Base-by-base conservation (phyloP, 768 basidiomycete genomes). In the Leucosporidium scottii region DNA sequence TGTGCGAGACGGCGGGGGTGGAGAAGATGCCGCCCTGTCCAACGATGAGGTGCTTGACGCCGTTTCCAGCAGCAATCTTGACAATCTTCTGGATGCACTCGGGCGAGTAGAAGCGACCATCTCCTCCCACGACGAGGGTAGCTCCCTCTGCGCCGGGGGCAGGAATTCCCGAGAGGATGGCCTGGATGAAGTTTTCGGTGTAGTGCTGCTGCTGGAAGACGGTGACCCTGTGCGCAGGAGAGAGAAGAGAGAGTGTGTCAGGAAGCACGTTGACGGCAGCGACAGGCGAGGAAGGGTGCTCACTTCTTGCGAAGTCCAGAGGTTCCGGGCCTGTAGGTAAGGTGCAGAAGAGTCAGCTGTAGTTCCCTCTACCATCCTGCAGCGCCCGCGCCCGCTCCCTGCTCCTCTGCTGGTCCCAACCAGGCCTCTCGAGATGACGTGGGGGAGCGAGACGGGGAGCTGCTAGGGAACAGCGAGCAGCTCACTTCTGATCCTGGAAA, bases 181-280 rank as follows among this genome's bases (percentile, higher is more conserved):
- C 80, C 79, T 98, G 94, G 66, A 97, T 79, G 75, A 99, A 99
- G 83, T 98, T 99, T 81, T 98, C 96, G 55, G 96, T 99, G 81
- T 98, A 99, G 82, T 98, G 87, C 91, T 90, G 84, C 79, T 97
- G 91, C 81, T 99, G 90, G 85, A 99, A 99, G 74, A 98, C 86
- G 81, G 94, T 97, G 79, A 98, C 96, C 76, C 91, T 93, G 77
- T 49, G 13, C 0, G 31, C 18, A n/a, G n/a, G 30, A 18, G 49
- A 20, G 17, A 1, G 17, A 5, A 12, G 36, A 23, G 47, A 34
- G 34, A 10, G 5, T 4, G 34, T 34, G 39, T 48, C 17, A 3
- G 27, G 48, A 4, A 12, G 4, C 54, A 2, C 34, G 51, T 18
- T 4, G 23, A 27, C 18, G 62, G 47, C 20, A 12, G 21, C 28